A percentile compares a stretch with the other conserved stretches of the same genome.
Conservation (phyloP, 208 protist genomes). For the Leishmania amazonensis region DNA sequence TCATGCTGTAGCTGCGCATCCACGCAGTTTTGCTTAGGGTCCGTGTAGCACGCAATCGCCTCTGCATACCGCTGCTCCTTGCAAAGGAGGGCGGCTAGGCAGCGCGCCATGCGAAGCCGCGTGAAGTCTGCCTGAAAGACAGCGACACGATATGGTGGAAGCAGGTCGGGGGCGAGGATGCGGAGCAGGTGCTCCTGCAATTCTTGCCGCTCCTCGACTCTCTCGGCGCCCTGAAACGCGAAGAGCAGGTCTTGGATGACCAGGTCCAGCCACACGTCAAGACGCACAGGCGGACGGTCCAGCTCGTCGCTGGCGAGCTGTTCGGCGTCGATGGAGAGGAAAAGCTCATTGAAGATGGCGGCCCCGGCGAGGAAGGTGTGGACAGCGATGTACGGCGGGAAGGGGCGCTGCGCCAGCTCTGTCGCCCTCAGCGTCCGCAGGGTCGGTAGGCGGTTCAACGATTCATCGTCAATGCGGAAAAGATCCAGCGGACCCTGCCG, state of each 20-base stretch:
- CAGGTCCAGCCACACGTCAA: slow-evolving; percentile 39
- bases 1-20: slow-evolving; percentile 51
- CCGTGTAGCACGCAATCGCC: slow-evolving; percentile 70
- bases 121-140: slow-evolving; percentile 47
- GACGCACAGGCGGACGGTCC: background rate
- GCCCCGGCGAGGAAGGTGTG: slow-evolving; percentile 34
- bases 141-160: slow-evolving; percentile 28
- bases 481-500: slow-evolving; percentile 10
- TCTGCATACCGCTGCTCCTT: slow-evolving; percentile 47
- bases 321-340: slow-evolving; percentile 8
- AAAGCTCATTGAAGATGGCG: slow-evolving; percentile 29
- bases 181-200: slow-evolving; percentile 46
- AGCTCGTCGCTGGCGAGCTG: background rate
- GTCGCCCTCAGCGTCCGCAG: slow-evolving; percentile 21
- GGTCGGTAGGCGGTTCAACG: background rate
- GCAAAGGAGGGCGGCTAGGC: slow-evolving; percentile 55
- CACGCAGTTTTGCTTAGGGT: slow-evolving; percentile 39
- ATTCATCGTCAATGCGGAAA: slow-evolving; percentile 13
- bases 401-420: slow-evolving; percentile 47
- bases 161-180: slow-evolving; percentile 31
- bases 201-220: slow-evolving; percentile 28
- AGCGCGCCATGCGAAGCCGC: slow-evolving; percentile 60
- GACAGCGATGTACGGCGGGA: slow-evolving; percentile 49
- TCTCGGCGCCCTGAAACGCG: slow-evolving; percentile 51
- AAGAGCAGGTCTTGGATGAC: slow-evolving; percentile 52